phyloP scores from a whole-genome alignment of 1,284 basidiomycete species.

The Sporisorium sorghi region DNA sequence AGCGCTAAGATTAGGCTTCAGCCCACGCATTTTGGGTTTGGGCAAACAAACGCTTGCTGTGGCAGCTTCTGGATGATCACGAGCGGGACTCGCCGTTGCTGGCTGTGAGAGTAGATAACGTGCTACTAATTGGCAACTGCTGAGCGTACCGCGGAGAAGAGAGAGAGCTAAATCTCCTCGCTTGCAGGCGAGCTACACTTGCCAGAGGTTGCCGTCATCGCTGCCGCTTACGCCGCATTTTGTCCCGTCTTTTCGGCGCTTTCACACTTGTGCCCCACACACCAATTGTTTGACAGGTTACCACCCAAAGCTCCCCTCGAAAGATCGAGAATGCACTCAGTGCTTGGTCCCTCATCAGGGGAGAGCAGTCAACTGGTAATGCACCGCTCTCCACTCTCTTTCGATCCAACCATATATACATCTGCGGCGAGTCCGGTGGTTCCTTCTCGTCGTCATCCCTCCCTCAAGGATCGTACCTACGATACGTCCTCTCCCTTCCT shows the following conservation, averaged over 20 bases:
- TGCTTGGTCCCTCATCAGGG: neutral
- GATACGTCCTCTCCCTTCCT: neutral
- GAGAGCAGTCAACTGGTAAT: neutral
- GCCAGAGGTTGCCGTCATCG: too few relatives aligned
- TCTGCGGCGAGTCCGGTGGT: neutral
- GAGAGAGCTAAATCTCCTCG: too few relatives aligned
- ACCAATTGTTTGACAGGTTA: conserved; percentile 7
- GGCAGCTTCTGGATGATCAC: neutral
- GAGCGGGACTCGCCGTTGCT: too few relatives aligned
- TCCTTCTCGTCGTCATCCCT: neutral
- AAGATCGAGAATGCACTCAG: too few relatives aligned
- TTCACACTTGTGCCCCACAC: conserved; percentile 20
- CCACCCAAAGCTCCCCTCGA: conserved; percentile 8
- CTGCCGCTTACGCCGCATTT: neutral
- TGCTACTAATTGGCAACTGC: too few relatives aligned
- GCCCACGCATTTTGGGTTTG: too few relatives aligned
- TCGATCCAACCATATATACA: neutral
- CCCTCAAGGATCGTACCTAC: neutral
- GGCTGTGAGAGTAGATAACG: neutral
- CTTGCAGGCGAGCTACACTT: too few relatives aligned
- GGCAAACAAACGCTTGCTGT: neutral
- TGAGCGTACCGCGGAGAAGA: neutral
- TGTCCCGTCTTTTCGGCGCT: neutral
- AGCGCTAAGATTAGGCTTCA: neutral
- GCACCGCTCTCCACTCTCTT: neutral